Percentiles rank a stretch among this genome's conserved stretches.
Evolutionary conservation across 192 early-diverging fungal genomes (phyloP).

Genomic region (Allomyces macrogynus): DNA sequence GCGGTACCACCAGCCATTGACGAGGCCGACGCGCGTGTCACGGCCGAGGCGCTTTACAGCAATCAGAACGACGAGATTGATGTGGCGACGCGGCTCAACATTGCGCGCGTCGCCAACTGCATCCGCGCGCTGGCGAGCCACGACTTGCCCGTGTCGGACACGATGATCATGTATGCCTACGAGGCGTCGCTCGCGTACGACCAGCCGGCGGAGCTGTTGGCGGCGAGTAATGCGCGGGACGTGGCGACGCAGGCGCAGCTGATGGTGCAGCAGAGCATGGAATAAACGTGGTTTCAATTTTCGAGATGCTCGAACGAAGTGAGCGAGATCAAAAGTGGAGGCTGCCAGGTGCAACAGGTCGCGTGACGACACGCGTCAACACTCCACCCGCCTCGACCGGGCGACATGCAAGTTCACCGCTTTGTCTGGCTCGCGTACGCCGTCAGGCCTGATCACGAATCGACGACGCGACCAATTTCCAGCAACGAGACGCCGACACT

Average conservation of each 20-base stretch:
- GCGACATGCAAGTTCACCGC: no score
- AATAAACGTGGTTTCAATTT: no score
- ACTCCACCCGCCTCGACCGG: no score
- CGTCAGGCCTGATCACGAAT: no score
- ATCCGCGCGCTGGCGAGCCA: constrained; percentile 57
- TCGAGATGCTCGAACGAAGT: no score
- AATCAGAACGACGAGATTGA: constrained; percentile 73
- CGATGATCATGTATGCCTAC: constrained; percentile 74
- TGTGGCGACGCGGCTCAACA: constrained; percentile 46
- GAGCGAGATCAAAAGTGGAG: no score
- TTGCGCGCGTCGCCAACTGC: constrained; percentile 80
- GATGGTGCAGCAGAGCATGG: no score
- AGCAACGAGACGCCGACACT: no score
- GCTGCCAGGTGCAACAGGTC: no score
- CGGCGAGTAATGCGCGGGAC: constrained; percentile 17
- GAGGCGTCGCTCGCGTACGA: constrained; percentile 48
- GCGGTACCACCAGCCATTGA: constrained; percentile 16
- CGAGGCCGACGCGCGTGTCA: constrained; percentile 38
- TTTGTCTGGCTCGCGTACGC: no score
- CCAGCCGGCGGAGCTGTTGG: constrained; percentile 41
- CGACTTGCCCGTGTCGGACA: constrained; percentile 68
- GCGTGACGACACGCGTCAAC: no score
- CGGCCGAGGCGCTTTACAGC: constrained; percentile 66
- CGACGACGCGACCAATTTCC: no score
- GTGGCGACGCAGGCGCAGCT: constrained; percentile 15